Evolutionary conservation across 1,284 basidiomycete species (phyloP).

Genomic region (Polyporus tsugae): DNA sequence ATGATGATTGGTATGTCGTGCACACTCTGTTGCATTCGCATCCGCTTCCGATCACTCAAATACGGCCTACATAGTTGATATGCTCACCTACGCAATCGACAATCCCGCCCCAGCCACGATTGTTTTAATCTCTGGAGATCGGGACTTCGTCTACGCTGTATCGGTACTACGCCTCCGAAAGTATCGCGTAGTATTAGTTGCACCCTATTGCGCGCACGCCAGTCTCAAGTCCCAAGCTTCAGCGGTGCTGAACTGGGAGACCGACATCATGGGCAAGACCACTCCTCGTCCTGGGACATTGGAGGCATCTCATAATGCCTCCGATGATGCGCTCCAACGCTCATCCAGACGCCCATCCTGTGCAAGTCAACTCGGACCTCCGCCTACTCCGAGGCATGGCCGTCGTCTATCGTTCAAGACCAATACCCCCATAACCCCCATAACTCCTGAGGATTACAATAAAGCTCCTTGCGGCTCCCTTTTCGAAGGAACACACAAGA

Average conservation of each 20-base stretch:
- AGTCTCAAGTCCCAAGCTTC: conserved; percentile 66
- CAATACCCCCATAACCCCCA: conserved; percentile 9
- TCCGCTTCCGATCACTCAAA: not conserved
- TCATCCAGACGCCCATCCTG: conserved; percentile 27
- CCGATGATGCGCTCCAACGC: conserved; percentile 24
- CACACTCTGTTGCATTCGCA: conserved; percentile 40
- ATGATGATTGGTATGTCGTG: conserved; percentile 48
- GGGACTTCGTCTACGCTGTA: conserved; percentile 66
- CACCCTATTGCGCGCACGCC: conserved; percentile 44
- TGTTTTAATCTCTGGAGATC: conserved; percentile 63
- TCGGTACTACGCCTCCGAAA: conserved; percentile 59
- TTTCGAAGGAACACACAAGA: conserved; percentile 19
- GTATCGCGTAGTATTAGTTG: conserved; percentile 59
- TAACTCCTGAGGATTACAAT: conserved; percentile 1
- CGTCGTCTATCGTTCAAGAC: conserved; percentile 25
- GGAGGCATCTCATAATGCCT: conserved; percentile 13
- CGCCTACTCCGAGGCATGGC: conserved; percentile 15
- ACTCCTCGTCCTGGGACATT: conserved; percentile 17
- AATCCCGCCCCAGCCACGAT: conserved; percentile 59
- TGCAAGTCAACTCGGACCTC: conserved; percentile 21
- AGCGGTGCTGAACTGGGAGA: conserved; percentile 59
- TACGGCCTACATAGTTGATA: conserved; percentile 53
- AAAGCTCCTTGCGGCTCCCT: not conserved
- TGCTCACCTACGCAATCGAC: conserved; percentile 67
- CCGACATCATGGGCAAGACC: conserved; percentile 46